Evolutionary conservation across 345 rosid species (phyloP), one percentile per base, ranked within the genome.

Genomic region (Trapa bicornis): DNA sequence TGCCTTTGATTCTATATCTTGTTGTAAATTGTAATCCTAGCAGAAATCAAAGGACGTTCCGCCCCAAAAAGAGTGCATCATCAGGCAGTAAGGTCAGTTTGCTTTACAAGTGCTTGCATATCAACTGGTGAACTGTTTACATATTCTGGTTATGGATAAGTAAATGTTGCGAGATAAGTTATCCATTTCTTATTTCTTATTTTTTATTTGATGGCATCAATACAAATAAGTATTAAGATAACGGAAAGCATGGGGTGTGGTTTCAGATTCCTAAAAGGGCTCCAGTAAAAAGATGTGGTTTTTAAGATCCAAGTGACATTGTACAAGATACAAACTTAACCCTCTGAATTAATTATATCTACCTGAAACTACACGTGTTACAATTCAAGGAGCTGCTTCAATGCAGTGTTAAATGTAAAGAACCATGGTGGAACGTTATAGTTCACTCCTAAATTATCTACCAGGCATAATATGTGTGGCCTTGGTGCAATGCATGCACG

Each of bases 41-140:
- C 86, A 93, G 98, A 80, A 93, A 93, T 75, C 98, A 93, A 52
- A 82, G 90, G 80, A 94, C 99, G 56, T 94, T 94, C 76, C 97
- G 99, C 62, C 99, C 99, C 2, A 94, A 94, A 71, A 91, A 90
- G 84, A 90, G 96, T 67, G 98, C 97, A 29, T 97, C 98, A 39
- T 88, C 98, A 0, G 98, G 98, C 74, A 94, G 97, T 78, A 94
- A 94, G 99, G 97, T 94, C 70, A 47, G 89, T 80, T 35, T 37
- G 35, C 64, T 68, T 58, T 70, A n/a, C n/a, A 15, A 5, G 38
- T 58, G 63, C 5, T n/a, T 58, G 37, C 38, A 35, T 35, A 58
- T 32, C 35, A 0, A 58, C 7, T 2, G 10, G 37, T 33, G 5
- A 58, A 58, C 35, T 58, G 10, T 58, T 15, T 58, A 33, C 3